Conservation (phyloP, 805 yeast species). For the Wickerhamomyces kurtzmanii region DNA sequence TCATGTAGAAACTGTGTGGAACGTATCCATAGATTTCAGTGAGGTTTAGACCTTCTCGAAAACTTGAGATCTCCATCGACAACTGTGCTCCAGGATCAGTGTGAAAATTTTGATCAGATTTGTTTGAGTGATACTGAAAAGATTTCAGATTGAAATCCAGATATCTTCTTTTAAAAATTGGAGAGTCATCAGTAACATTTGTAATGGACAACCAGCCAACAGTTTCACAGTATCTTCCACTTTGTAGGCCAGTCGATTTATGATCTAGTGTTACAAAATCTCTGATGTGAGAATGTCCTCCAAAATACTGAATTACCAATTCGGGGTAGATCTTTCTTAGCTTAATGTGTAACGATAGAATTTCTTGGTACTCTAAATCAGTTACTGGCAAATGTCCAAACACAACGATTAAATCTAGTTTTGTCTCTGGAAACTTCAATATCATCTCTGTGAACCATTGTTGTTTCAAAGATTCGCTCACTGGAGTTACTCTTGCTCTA, state of each 20-base stretch:
- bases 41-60: slow-evolving; percentile 41
- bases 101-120: slow-evolving; percentile 26
- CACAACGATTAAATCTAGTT: slow-evolving; percentile 58
- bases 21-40: slow-evolving; percentile 55
- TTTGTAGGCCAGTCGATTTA: slow-evolving; percentile 69
- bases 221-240: slow-evolving; percentile 91
- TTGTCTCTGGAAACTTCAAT: slow-evolving; percentile 20
- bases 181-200: slow-evolving; percentile 10
- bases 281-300: slow-evolving; percentile 90
- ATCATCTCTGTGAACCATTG: slow-evolving; percentile 55
- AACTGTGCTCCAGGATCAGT: slow-evolving; percentile 46
- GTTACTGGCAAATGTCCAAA: slow-evolving; percentile 74
- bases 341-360: slow-evolving; percentile 23
- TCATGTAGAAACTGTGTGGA: slow-evolving; percentile 55
- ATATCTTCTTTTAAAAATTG: slow-evolving; percentile 49
- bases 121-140: slow-evolving; percentile 49
- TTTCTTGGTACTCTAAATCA: slow-evolving; percentile 22
- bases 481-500: slow-evolving; percentile 55
- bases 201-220: slow-evolving; percentile 74
- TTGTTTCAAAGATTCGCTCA: slow-evolving; percentile 39
- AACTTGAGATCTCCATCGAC: slow-evolving; percentile 29
- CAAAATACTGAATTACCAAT: slow-evolving; percentile 72
- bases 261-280: slow-evolving; percentile 69
- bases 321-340: slow-evolving; percentile 54
- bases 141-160: slow-evolving; percentile 75